Evolutionary conservation across 306 rosid species (phyloP).

Genomic region (Acacia confusa): DNA sequence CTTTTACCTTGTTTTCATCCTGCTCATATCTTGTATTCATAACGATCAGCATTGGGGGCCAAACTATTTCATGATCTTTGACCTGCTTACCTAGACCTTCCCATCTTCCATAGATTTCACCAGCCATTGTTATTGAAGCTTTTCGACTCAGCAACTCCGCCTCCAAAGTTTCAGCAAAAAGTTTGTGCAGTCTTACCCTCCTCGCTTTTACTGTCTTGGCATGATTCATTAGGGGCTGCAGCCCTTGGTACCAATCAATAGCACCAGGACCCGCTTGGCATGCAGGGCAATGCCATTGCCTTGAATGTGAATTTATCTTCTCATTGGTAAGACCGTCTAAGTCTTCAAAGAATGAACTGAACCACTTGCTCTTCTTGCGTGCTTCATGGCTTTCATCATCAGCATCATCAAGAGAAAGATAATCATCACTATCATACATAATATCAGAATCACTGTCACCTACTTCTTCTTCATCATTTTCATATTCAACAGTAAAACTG

Average conservation of each 20-base stretch:
- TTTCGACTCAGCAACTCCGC: constrained; percentile 43
- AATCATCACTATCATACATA: constrained; percentile 45
- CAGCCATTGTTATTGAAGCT: constrained; percentile 16
- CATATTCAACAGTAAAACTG: constrained; percentile 13
- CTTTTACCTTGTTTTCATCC: constrained; percentile 40
- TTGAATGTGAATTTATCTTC: constrained; percentile 34
- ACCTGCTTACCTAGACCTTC: constrained; percentile 44
- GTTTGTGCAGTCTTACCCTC: constrained; percentile 49
- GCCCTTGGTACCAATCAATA: constrained; percentile 58
- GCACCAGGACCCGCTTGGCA: constrained; percentile 55
- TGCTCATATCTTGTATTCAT: constrained; percentile 50
- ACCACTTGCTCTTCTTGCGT: constrained; percentile 49
- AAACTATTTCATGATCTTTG: constrained; percentile 54
- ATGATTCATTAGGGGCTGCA: constrained; percentile 55
- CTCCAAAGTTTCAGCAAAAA: constrained; percentile 51
- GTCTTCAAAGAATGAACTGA: constrained; percentile 38
- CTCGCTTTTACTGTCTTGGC: constrained; percentile 44
- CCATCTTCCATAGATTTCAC: constrained; percentile 49
- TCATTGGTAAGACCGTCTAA: constrained; percentile 33
- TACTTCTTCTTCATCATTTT: constrained; percentile 3
- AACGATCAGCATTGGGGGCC: constrained; percentile 64
- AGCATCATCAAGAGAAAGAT: constrained; percentile 39
- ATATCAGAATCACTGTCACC: constrained; percentile 40
- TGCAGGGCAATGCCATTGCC: constrained; percentile 57
- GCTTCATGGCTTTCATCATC: constrained; percentile 41